These are phyloP conservation scores for Coffea eugenioides DNA, from an alignment of 257 asterid genomes.

Conservation along the genomic window DNA sequence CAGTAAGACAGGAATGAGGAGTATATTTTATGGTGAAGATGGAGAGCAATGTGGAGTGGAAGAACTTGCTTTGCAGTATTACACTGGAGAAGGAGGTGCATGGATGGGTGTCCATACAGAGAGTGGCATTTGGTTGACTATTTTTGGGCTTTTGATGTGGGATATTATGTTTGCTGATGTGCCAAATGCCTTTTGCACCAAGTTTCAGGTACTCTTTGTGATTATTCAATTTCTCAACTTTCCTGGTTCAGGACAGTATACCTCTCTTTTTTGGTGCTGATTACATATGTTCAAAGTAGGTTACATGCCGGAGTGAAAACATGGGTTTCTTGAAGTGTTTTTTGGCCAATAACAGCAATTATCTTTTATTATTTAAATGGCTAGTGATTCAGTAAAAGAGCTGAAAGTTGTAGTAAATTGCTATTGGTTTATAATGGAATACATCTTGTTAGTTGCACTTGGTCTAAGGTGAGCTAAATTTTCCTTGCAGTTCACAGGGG, in stretches of 20 bases:
- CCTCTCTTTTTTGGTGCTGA: neutral
- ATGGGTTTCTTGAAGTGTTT: neutral
- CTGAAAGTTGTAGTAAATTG: neutral
- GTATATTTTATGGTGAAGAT: slow-evolving; percentile 79
- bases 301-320: neutral
- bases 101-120: slow-evolving; percentile 93
- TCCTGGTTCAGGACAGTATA: neutral
- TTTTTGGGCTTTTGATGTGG: slow-evolving; percentile 93
- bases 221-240: neutral
- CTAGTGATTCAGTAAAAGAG: neutral
- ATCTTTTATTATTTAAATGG: neutral
- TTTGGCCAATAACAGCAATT: neutral
- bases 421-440: neutral
- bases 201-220: slow-evolving; percentile 64
- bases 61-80: slow-evolving; percentile 84
- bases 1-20: slow-evolving; percentile 67
- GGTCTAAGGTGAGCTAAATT: neutral
- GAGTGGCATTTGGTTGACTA: slow-evolving; percentile 94
- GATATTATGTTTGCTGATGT: slow-evolving; percentile 73
- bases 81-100: slow-evolving; percentile 88
- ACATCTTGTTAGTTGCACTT: no score
- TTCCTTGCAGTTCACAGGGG: neutral
- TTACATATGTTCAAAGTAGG: neutral
- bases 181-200: slow-evolving; percentile 80
- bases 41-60: slow-evolving; percentile 90